Base-by-base conservation (phyloP, 257 asterid genomes). In the Solanum clarkiae region DNA sequence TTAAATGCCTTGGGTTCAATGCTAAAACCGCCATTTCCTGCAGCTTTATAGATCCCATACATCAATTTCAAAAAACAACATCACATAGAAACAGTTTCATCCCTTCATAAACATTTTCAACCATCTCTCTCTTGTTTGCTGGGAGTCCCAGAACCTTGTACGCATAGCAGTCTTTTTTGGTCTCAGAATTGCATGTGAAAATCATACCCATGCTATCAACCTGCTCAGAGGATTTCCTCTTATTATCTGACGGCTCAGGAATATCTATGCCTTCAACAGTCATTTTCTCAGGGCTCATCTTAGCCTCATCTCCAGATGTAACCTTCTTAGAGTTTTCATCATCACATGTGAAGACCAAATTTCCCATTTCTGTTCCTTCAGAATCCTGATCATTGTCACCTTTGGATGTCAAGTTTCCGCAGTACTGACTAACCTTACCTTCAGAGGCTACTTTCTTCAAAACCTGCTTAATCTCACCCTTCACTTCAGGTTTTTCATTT, bases 91-190 rank as follows among this genome's bases (percentile, higher is more conserved):
- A 96, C n/a, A 96, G 92, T 66, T 96, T 90, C 98, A 96, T 94
- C 83, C 98, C 98, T 79, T 89, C 87, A 85, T 93, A 93, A 86
- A 96, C 89, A 89, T 92, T 91, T 85, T 89, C 89, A 49, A 94
- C 98, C 1, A 89, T 13, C 84, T 91, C 91, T 91, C 88, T 91
- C 93, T 96, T 94, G 91, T 88, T 91, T 51, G 92, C 94, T 22
- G 99, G 99, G 83, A 94, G 90, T 81, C 99, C 99, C 83, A 96
- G 89, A 89, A 96, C 93, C 86, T 84, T 91, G 85, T 96, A 91
- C 54, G 66, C 88, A 85, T 88, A 93, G 87, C 98, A 96, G 86
- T 94, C 99, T 36, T 87, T 84, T 90, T 95, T 94, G 8, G 98
- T 96, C 92, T 88, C 84, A 42, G 98, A 91, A 90, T 91, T 93